phyloP scores from a whole-genome alignment of 2,329 filamentous ascomycete species.

The Nakataea oryzae region DNA sequence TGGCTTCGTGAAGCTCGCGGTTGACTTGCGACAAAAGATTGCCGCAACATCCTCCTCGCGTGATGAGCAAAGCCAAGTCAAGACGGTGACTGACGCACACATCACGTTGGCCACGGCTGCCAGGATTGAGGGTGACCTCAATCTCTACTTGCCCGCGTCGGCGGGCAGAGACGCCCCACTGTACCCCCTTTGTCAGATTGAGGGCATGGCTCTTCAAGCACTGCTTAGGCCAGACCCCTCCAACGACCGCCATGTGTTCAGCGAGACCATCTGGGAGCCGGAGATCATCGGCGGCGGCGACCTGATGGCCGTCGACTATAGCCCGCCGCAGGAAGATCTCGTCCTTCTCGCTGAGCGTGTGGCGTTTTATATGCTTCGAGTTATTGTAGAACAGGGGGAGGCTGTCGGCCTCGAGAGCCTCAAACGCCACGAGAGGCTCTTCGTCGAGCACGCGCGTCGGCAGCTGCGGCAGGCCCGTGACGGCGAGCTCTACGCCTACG shows the following conservation, averaged over 20 bases:
- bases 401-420: not conserved
- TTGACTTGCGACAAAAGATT: not conserved
- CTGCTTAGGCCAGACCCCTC: not conserved
- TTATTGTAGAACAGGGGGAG: not conserved
- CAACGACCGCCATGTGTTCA: conserved; percentile 1
- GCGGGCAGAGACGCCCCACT: too few relatives aligned
- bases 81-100: not conserved
- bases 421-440: not conserved
- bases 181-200: not conserved
- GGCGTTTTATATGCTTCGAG: not conserved
- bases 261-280: conserved; percentile 2
- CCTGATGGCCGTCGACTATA: not conserved
- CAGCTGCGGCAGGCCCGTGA: not conserved
- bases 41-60: too few relatives aligned
- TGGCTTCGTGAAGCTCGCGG: not conserved
- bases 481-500: not conserved
- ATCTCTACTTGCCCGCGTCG: not conserved
- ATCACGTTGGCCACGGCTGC: not conserved
- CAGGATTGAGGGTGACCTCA: not conserved
- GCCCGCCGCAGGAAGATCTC: not conserved
- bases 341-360: not conserved
- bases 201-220: not conserved
- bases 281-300: not conserved
- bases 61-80: not conserved
- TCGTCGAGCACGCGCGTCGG: not conserved